phyloP scores from a whole-genome alignment of 345 rosid species.

The Pistacia integerrima region DNA sequence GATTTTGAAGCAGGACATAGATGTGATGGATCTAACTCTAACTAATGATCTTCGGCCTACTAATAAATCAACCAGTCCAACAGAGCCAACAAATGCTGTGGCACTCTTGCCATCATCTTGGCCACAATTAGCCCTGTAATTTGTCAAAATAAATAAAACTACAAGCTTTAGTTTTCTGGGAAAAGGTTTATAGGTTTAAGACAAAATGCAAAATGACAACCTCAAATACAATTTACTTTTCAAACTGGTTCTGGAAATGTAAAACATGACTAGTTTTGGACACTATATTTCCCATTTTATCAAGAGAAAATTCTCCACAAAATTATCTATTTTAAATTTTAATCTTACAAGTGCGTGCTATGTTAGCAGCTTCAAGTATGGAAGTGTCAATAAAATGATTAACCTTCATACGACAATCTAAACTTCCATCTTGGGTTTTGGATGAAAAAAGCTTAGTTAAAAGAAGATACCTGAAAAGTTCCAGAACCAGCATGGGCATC shows the following conservation, averaged over 20 bases:
- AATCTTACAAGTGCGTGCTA: background rate
- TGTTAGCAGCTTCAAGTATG: background rate
- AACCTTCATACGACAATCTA: background rate
- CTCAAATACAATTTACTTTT: background rate
- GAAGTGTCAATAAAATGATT: background rate
- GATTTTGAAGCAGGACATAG: background rate
- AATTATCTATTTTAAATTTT: background rate
- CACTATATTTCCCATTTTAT: too few relatives aligned
- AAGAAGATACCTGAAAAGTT: slow-evolving; percentile 23
- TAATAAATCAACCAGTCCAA: background rate
- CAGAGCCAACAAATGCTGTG: background rate
- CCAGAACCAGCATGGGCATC: background rate
- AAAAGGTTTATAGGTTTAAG: background rate
- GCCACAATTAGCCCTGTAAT: slow-evolving; percentile 18
- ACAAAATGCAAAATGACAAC: background rate
- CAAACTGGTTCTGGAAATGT: slow-evolving; percentile 1
- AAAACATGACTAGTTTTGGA: slow-evolving; percentile 11
- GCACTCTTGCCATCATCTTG: background rate
- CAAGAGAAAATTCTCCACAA: background rate
- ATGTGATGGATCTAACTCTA: slow-evolving; percentile 2
- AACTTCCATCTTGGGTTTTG: background rate
- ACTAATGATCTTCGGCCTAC: background rate
- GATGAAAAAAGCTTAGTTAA: background rate
- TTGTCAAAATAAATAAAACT: background rate
- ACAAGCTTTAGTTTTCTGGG: background rate